Conservation (phyloP, 495 filamentous ascomycete genomes). For the Physcia stellaris region DNA sequence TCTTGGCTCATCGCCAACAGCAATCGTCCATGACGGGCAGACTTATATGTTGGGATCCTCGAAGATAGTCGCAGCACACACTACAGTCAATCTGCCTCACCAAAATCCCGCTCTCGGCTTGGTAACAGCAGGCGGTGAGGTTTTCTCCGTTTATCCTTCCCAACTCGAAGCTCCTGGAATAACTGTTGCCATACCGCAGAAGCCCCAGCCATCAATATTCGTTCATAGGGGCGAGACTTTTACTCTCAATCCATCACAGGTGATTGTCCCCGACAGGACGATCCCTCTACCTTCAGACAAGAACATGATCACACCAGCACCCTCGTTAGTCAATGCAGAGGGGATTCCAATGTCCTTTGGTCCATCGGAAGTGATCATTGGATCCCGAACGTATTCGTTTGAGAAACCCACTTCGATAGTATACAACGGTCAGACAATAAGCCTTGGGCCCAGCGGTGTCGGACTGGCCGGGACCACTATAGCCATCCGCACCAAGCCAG, state of each 20-base stretch:
- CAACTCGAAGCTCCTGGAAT: slow-evolving; percentile 13
- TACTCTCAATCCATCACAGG: slow-evolving; percentile 3
- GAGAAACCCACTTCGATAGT: slow-evolving; percentile 23
- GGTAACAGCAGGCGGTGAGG: slow-evolving; percentile 13
- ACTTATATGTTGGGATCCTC: slow-evolving; percentile 11
- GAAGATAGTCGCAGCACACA: slow-evolving; percentile 7
- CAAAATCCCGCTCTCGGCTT: slow-evolving; percentile 1
- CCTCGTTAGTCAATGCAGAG: slow-evolving; percentile 17
- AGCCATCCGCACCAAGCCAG: slow-evolving; percentile 3
- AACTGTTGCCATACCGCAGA: slow-evolving; percentile 10
- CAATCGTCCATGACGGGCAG: slow-evolving; percentile 11
- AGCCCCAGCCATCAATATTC: slow-evolving; percentile 6
- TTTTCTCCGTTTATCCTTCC: slow-evolving; percentile 13
- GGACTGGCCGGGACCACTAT: slow-evolving; percentile 25
- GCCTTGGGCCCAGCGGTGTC: slow-evolving; percentile 30
- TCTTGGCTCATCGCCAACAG: slow-evolving; percentile 1
- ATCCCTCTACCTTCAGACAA: slow-evolving; percentile 3
- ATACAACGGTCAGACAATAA: slow-evolving; percentile 30
- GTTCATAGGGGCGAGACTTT: slow-evolving; percentile 1
- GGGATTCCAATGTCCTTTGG: slow-evolving; percentile 25
- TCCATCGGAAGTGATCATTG: slow-evolving; percentile 29
- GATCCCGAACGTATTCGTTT: slow-evolving; percentile 30
- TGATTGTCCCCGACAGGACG: slow-evolving; percentile 4
- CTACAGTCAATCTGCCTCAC: slow-evolving; percentile 9
- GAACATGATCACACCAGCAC: background rate